Evolutionary conservation across 768 basidiomycete genomes (phyloP).

Genomic region (Russula lepida): DNA sequence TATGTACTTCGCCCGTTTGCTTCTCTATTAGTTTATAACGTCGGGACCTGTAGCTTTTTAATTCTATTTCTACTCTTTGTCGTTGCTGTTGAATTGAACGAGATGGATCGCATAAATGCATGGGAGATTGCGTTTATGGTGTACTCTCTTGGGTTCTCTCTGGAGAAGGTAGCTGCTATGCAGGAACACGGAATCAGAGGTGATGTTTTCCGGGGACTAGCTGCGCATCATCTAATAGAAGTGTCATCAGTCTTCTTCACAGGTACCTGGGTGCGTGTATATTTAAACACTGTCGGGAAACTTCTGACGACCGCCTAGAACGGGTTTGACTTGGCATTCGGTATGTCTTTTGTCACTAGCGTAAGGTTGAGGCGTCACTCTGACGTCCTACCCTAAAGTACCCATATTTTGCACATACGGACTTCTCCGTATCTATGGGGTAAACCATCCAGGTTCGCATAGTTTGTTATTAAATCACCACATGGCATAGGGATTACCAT

Average conservation of each 20-base stretch:
- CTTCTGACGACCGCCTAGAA: conserved; percentile 41
- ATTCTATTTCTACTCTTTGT: conserved; percentile 74
- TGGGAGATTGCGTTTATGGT: conserved; percentile 72
- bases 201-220: conserved; percentile 24
- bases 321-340: conserved; percentile 89
- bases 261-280: conserved; percentile 62
- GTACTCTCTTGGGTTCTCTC: conserved; percentile 71
- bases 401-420: conserved; percentile 73
- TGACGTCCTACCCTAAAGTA: conserved; percentile 36
- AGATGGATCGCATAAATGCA: conserved; percentile 50
- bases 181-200: conserved; percentile 93
- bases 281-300: not conserved
- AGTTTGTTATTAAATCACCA: not conserved
- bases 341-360: conserved; percentile 31
- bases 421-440: conserved; percentile 67
- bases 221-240: not conserved
- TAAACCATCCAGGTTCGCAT: conserved; percentile 53
- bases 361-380: not conserved
- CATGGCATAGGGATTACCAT: not conserved
- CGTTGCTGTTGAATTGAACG: conserved; percentile 67
- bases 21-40: conserved; percentile 1
- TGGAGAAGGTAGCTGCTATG: conserved; percentile 92
- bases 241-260: conserved; percentile 59
- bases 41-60: conserved; percentile 49
- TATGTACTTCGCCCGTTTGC: conserved; percentile 27